Evolutionary conservation across 108 stramenopile genomes (phyloP).

Genomic region (Cylindrotheca fusiformis): DNA sequence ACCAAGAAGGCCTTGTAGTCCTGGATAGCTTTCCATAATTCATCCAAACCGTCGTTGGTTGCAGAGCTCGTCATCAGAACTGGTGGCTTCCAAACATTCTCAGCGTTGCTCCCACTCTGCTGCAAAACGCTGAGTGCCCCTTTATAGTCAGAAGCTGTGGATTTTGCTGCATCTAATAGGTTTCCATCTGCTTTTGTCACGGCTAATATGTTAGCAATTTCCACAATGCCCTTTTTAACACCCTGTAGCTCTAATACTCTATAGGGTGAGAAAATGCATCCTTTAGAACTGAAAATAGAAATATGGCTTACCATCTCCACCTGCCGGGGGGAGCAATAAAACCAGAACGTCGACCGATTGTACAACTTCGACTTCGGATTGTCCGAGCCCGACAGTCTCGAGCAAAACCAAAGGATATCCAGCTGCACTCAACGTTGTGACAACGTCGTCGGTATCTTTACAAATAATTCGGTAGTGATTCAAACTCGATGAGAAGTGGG

Average conservation of each 20-base stretch:
- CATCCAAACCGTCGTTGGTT: constrained; percentile 49
- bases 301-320: constrained; percentile 80
- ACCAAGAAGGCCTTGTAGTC: constrained; percentile 33
- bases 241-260: constrained; percentile 69
- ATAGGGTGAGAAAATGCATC: not conserved
- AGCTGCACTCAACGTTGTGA: constrained; percentile 87
- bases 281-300: too few species aligned
- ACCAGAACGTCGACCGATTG: constrained; percentile 89
- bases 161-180: constrained; percentile 50
- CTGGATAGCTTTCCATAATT: constrained; percentile 56
- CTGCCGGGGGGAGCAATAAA: constrained; percentile 89
- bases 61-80: constrained; percentile 66
- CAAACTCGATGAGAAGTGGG: too few species aligned
- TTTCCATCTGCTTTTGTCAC: constrained; percentile 98
- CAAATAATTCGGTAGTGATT: too few species aligned
- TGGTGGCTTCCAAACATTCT: constrained; percentile 30
- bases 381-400: constrained; percentile 97
- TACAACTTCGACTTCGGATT: constrained; percentile 91
- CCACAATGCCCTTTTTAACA: constrained; percentile 97
- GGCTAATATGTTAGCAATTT: constrained; percentile 91
- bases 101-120: constrained; percentile 5
- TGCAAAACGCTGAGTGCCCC: constrained; percentile 56
- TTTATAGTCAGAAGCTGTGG: constrained; percentile 71
- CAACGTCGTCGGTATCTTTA: constrained; percentile 88
- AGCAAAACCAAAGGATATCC: constrained; percentile 90